Evolutionary conservation across 176 grass and related monocot genomes (phyloP).

Genomic region (Paspalum notatum): DNA sequence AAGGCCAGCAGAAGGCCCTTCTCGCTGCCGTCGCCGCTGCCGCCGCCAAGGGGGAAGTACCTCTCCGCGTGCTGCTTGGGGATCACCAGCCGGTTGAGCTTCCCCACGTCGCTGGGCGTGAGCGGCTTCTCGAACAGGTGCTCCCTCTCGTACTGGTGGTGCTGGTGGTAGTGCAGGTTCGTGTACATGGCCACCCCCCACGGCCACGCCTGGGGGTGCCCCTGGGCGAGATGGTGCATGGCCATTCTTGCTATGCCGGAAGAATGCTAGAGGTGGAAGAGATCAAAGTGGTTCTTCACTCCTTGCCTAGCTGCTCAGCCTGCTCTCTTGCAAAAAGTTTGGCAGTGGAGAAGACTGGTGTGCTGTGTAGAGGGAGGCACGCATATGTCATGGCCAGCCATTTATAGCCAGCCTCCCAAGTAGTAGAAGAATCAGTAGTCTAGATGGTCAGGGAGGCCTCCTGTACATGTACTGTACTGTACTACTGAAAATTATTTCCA

Average conservation of each 20-base stretch:
- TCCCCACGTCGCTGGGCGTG: conserved; percentile 74
- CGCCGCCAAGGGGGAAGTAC: conserved; percentile 60
- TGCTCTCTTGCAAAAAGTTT: conserved; percentile 33
- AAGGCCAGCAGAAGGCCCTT: conserved; percentile 68
- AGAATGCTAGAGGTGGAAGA: conserved; percentile 21
- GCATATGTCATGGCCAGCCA: conserved; percentile 66
- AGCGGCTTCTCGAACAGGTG: conserved; percentile 78
- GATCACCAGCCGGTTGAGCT: conserved; percentile 83
- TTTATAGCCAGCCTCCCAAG: conserved; percentile 81
- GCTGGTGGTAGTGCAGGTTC: conserved; percentile 61
- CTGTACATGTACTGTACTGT: conserved; percentile 34
- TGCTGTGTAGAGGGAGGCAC: conserved; percentile 65
- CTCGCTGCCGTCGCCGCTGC: conserved; percentile 32
- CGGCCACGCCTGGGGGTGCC: conserved; percentile 62
- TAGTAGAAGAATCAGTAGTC: conserved; percentile 28
- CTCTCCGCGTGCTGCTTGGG: conserved; percentile 86
- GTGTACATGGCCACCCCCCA: conserved; percentile 75
- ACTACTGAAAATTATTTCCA: conserved; percentile 43
- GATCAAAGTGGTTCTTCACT: background rate
- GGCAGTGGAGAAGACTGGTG: conserved; percentile 32
- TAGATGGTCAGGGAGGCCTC: conserved; percentile 35
- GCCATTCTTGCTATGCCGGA: conserved; percentile 46
- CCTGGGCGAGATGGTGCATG: conserved; percentile 62
- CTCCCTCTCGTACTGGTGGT: conserved; percentile 72
- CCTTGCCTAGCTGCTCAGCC: conserved; percentile 12